Base-by-base conservation (phyloP, 2,329 filamentous ascomycete species). In the Talaromyces amestolkiae region DNA sequence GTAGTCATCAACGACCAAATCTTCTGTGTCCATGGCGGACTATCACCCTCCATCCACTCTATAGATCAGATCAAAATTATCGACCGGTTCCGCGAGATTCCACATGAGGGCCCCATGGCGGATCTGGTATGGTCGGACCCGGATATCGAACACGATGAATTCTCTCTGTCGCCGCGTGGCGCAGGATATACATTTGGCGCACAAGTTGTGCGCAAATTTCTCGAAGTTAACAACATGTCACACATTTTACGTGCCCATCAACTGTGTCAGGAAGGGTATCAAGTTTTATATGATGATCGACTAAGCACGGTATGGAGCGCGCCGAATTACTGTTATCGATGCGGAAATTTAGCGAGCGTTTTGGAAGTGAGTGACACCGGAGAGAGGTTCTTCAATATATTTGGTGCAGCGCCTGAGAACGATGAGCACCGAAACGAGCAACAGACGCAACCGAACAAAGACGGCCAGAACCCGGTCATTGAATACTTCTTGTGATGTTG, bases 11-110 rank as follows among this genome's bases (percentile, higher is more conserved):
- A 98, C 77, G 91, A 99, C 78, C 92, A 98, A 78, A 99, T 99
- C 70, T 99, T 99, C 78, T 99, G 95, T 78, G 95, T 99, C 7
- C 95, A 99, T 78, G 95, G 95, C 76, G 95, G 91, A 24, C 85
- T 95, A 22, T 93, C 91, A 0, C 91, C 91, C 1, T 93, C 91
- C 35, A 98, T 99, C 76, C 95, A 99, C 80, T 96, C 92, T 53
- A 97, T 99, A 76, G 95, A 99, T 78, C 95, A 99, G 80, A 98
- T 99, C 81, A 98, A 99, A 79, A 96, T 99, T 78, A 98, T 99
- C 76, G 95, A 99, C 80, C 92, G 95, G 54, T 99, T 98, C 83
- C 89, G 95, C 71, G 95, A 99, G 77, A 99, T 99, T 67, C 95
- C 95, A 5, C 95, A 99, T 80, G 95, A 99, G 80, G 95, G 95